Evolutionary conservation across 768 basidiomycete genomes (phyloP), one percentile per base, ranked within the genome.

Genomic region (Pilatotrama ljubarskyi): DNA sequence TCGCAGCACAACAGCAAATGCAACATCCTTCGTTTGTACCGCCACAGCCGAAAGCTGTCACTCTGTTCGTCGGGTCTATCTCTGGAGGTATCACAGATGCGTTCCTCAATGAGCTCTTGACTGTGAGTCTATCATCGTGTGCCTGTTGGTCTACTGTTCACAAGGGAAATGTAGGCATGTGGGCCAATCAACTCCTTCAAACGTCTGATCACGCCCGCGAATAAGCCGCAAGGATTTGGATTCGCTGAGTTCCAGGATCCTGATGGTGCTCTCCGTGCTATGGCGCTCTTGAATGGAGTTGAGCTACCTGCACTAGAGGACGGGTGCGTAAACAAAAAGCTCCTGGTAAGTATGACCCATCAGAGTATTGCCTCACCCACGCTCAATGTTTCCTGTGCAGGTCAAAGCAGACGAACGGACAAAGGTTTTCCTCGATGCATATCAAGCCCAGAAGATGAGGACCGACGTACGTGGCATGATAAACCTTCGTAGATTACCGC

Each of bases 351-450:
- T 84, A 69, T 44, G 56, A 6, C 55, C 41, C 14, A n/a, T 56
- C 42, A 14, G 1, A 8, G 37, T 18, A 36, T 17, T 26, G 8
- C 41, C 51, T 24, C 24, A 46, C 62, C 66, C 77, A 75, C 67
- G 69, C 76, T 74, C 64, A 68, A 46, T 52, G 42, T 51, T n/a
- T 5, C 48, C 32, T 10, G 10, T 13, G 24, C 69, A 93, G 90
- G 86, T 98, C 62, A 98, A 96, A 77, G 94, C 93, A 58, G 97
- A 99, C 72, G 94, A 97, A 75, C 97, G 97, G 76, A 97, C 94
- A 0, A 86, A 87, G 51, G 80, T 84, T 9, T 92, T 95, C 67
- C 74, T 98, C 61, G 94, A 98, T 65, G 88, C 90, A 35, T 97
- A 93, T 72, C 81, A 86, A 51, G 79, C 86, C 17, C 86, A 89